Conservation (phyloP, 176 grass and related monocot genomes). For the Cenchrus fungigraminus region DNA sequence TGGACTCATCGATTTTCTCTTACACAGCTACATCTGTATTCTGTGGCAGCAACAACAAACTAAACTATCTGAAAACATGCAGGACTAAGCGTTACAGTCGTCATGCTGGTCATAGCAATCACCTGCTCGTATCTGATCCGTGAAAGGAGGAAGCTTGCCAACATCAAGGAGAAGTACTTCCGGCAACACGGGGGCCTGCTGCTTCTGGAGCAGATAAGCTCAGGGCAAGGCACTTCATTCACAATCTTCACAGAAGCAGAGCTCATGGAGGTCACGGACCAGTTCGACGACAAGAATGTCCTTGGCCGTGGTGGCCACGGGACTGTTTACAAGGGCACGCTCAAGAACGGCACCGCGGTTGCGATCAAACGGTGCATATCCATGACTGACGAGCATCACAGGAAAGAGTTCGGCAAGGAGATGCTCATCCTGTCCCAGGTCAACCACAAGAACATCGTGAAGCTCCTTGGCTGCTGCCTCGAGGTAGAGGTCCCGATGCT, state of each 20-base stretch:
- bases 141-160: constrained; percentile 37
- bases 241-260: constrained; percentile 43
- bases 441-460: constrained; percentile 48
- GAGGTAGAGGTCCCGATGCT: constrained; percentile 50
- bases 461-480: constrained; percentile 44
- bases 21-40: neutral
- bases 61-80: neutral
- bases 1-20: neutral
- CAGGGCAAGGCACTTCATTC: constrained; percentile 20
- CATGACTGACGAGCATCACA: neutral
- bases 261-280: constrained; percentile 32
- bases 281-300: constrained; percentile 37
- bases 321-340: constrained; percentile 32
- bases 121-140: constrained; percentile 7
- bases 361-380: constrained; percentile 46
- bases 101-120: neutral
- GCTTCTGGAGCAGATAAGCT: constrained; percentile 31
- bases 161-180: constrained; percentile 41
- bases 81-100: neutral
- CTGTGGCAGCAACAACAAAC: neutral
- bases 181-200: constrained; percentile 37
- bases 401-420: constrained; percentile 43
- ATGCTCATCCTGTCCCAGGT: constrained; percentile 49
- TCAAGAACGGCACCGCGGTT: neutral
- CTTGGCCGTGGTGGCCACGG: constrained; percentile 25